Evolutionary conservation across 257 asterid genomes (phyloP).

Genomic region (Ballota nigra): DNA sequence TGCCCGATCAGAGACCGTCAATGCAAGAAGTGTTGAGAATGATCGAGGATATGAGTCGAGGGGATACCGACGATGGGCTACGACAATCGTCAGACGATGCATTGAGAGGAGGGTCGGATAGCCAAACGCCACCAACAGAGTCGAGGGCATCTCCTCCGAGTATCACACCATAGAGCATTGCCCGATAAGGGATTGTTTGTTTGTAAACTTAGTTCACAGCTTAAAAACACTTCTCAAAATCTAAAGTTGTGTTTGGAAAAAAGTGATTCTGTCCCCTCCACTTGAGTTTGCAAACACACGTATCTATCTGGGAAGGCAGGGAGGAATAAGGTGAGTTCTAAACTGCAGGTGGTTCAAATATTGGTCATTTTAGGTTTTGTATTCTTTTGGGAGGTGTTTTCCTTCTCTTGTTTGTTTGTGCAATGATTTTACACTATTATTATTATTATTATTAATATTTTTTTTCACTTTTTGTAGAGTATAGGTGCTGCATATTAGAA

Average conservation of each 20-base stretch:
- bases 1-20: slow-evolving; percentile 81
- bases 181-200: neutral
- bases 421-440: slow-evolving; percentile 28
- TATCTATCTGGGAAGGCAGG: slow-evolving; percentile 7
- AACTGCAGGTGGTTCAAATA: slow-evolving; percentile 26
- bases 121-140: slow-evolving; percentile 79
- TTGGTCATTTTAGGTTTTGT: slow-evolving; percentile 19
- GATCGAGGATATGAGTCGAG: slow-evolving; percentile 82
- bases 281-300: neutral
- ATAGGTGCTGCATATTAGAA: slow-evolving; percentile 27
- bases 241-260: too few species aligned
- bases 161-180: slow-evolving; percentile 47
- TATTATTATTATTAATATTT: neutral
- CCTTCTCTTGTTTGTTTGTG: slow-evolving; percentile 43
- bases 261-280: too few species aligned
- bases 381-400: slow-evolving; percentile 37
- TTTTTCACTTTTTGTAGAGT: slow-evolving; percentile 22
- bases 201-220: too few species aligned
- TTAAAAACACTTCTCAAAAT: too few species aligned
- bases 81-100: slow-evolving; percentile 78
- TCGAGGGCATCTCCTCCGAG: slow-evolving; percentile 63
- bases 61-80: slow-evolving; percentile 69
- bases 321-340: neutral
- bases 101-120: slow-evolving; percentile 62
- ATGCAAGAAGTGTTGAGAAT: slow-evolving; percentile 73